A percentile compares a stretch with the other conserved stretches of the same genome.
phyloP scores from a whole-genome alignment of 495 filamentous ascomycete species.

The Massariosphaeria phaeospora region DNA sequence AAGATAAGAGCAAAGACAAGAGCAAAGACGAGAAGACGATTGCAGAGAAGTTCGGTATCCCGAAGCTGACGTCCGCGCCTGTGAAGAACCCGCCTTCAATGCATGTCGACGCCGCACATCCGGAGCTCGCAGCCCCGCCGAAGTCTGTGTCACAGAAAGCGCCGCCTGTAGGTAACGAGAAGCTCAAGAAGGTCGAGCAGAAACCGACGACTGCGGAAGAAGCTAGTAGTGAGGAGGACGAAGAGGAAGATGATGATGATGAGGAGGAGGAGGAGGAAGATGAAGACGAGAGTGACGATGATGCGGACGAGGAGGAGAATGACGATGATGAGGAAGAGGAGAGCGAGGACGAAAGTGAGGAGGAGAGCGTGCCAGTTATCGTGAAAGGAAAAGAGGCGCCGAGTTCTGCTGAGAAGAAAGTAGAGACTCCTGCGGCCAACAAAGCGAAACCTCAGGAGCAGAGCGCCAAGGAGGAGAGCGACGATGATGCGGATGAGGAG shows the following conservation, averaged over 20 bases:
- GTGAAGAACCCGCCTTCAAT: conserved; percentile 12
- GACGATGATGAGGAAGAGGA: conserved; percentile 3
- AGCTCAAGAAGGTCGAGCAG: conserved; percentile 33
- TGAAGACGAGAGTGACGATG: background rate
- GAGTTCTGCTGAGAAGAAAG: conserved; percentile 1
- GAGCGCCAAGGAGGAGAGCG: background rate
- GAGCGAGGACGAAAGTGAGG: conserved; percentile 1
- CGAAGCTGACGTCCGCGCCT: conserved; percentile 4
- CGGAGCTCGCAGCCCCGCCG: conserved; percentile 4
- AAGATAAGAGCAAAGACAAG: background rate
- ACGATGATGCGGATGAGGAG: conserved; percentile 14
- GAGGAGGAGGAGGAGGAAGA: conserved; percentile 22
- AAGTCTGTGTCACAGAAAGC: conserved; percentile 2
- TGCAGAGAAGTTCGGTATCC: background rate
- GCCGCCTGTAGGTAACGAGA: conserved; percentile 28
- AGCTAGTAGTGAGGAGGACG: conserved; percentile 28
- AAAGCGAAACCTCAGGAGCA: background rate
- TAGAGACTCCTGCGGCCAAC: background rate
- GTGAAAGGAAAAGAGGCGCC: too few relatives aligned
- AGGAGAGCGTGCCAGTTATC: too few relatives aligned
- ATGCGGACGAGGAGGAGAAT: conserved; percentile 4
- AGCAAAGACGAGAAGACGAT: too few relatives aligned
- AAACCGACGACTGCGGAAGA: conserved; percentile 28
- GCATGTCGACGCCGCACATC: conserved; percentile 19
- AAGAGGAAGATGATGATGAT: conserved; percentile 34